These are phyloP conservation scores for Solanum dulcamara DNA, from an alignment of 257 asterid genomes.

Conservation along the genomic window DNA sequence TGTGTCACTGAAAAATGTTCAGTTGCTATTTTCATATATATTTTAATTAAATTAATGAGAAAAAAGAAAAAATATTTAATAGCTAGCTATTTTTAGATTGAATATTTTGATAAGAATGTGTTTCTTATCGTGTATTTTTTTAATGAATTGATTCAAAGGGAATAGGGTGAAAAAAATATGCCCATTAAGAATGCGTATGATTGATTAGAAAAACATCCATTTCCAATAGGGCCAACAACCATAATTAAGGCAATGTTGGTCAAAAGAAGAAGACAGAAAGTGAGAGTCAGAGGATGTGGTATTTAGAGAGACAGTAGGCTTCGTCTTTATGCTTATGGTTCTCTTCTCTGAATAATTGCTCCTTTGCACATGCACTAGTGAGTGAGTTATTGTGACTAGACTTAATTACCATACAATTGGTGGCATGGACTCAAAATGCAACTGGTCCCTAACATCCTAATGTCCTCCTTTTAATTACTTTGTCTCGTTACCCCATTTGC, in stretches of 20 bases:
- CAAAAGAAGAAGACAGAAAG: background rate
- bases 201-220: no score
- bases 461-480: background rate
- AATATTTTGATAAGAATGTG: no score
- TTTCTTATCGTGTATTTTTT: no score
- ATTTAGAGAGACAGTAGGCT: background rate
- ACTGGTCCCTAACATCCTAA: background rate
- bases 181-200: no score
- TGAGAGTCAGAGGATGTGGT: background rate
- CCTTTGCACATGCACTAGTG: background rate
- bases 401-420: background rate
- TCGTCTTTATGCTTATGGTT: slow-evolving; percentile 16
- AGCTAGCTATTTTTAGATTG: no score
- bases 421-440: background rate
- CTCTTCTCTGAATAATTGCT: background rate
- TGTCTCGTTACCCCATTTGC: background rate
- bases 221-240: background rate
- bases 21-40: no score
- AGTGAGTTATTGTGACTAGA: background rate
- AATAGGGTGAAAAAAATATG: no score
- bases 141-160: no score
- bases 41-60: no score
- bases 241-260: background rate
- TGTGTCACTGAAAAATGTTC: no score
- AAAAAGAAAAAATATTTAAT: no score